Conservation (phyloP, 345 rosid genomes). For the Citrus unshiu region DNA sequence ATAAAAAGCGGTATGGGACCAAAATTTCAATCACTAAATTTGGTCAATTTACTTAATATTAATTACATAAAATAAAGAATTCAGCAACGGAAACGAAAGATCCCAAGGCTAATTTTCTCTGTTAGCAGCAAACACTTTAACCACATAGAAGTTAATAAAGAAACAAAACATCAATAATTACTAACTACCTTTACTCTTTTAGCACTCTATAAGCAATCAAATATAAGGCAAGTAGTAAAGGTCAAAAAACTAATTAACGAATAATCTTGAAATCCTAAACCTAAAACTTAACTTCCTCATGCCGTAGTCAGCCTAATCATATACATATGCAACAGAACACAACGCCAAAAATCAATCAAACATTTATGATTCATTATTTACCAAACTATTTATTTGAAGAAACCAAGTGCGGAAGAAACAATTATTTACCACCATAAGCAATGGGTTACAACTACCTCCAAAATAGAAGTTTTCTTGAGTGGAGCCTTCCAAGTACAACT, state of each 20-base stretch:
- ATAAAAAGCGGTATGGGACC: background rate
- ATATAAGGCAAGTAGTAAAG: background rate
- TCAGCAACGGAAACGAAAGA: background rate
- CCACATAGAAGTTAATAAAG: background rate
- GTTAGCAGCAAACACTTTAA: background rate
- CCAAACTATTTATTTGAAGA: too few species aligned
- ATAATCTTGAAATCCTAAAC: background rate
- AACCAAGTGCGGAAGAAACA: too few species aligned
- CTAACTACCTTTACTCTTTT: background rate
- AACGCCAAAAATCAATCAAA: background rate
- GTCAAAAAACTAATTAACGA: background rate
- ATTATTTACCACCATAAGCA: too few species aligned
- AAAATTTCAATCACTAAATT: background rate
- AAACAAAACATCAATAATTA: background rate
- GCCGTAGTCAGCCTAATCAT: background rate
- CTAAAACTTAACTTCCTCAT: background rate
- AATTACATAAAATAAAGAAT: background rate
- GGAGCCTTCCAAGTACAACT: too few species aligned
- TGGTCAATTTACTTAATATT: background rate
- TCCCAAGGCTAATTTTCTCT: background rate
- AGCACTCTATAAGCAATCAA: background rate
- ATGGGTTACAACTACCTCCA: too few species aligned
- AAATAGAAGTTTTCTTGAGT: too few species aligned
- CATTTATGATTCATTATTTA: too few species aligned
- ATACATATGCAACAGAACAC: background rate